Base-by-base conservation (phyloP, 352 stramenopile species). In the Pythium scleroteichum region DNA sequence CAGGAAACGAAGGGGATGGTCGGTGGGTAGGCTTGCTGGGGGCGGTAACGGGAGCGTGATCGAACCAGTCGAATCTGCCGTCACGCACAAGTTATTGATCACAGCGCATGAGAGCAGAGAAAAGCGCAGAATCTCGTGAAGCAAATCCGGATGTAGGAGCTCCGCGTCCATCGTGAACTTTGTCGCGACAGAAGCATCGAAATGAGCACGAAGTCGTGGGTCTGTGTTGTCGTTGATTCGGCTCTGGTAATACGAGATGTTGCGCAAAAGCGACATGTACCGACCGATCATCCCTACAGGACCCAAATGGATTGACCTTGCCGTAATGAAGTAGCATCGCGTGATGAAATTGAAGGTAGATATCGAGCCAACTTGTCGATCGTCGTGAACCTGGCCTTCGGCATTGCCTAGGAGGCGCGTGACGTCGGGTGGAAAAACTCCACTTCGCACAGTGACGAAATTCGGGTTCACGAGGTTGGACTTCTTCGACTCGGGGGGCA, bases 261-360 rank as follows among this genome's bases (percentile, higher is more conserved):
- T 90, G 2, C 92, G 90, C 9, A 96, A 70, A n/a, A 98, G 68
- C 20, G 82, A 79, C 79, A 92, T 91, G 62, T 92, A 92, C 49
- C 88, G 77, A 6, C 81, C 78, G 22, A 95, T 90, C 44, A 84
- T 86, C 0, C 81, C 83, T 4, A 98, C 87, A 7, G 96, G 82
- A 4, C 94, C 96, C 0, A 99, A 79, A 59, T 98, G 93, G 41
- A 99, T 68, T 1, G 91, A 82, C 20, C 96, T 79, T 40, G 92
- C 93, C 13, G 90, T 96, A 42, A 97, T 84, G 67, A 99, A 99
- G 68, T 98, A 99, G 62, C 90, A 98, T 38, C 97, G 83, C 12
- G 97, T 97, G 69, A 99, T 97, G 68, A 99, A 99, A 63, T 94
- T 97, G 71, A 98, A 98, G 24, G 97, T 69, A 2, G 59, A 60